phyloP scores from a whole-genome alignment of 2,329 filamentous ascomycete genomes.

The Purpureocillium takamizusanense region DNA sequence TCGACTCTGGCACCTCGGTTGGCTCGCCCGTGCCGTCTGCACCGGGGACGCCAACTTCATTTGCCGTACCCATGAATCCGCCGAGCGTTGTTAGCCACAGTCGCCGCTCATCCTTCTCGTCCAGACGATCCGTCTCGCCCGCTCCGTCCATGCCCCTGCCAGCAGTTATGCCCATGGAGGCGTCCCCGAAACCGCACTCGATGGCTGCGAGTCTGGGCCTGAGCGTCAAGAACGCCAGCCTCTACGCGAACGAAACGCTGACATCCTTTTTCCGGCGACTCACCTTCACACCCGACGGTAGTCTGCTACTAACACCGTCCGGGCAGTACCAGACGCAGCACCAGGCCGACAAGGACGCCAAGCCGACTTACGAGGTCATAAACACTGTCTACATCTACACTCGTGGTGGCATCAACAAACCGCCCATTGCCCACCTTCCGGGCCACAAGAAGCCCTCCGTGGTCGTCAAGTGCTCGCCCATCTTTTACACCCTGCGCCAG shows the following conservation, averaged over 20 bases:
- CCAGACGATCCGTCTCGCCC: conserved; percentile 80
- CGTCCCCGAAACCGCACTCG: conserved; percentile 70
- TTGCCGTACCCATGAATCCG: conserved; percentile 91
- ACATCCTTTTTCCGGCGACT: conserved; percentile 94
- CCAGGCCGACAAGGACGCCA: conserved; percentile 54
- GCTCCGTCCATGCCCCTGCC: conserved; percentile 89
- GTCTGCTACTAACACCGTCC: conserved; percentile 84
- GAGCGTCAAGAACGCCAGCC: conserved; percentile 72
- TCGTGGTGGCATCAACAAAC: conserved; percentile 89
- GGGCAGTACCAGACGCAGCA: conserved; percentile 87
- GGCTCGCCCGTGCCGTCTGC: conserved; percentile 85
- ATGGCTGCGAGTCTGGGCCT: conserved; percentile 42
- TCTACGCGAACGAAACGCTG: conserved; percentile 94
- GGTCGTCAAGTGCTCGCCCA: conserved; percentile 85
- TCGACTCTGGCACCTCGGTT: conserved; percentile 43
- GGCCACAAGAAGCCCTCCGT: conserved; percentile 98
- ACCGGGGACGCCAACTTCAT: conserved; percentile 84
- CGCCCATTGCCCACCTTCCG: conserved; percentile 86
- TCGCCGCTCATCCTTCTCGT: conserved; percentile 87
- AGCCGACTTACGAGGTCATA: conserved; percentile 73
- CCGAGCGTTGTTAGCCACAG: conserved; percentile 83
- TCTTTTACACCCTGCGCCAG: conserved; percentile 75
- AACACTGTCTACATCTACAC: conserved; percentile 99
- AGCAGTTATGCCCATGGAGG: conserved; percentile 87
- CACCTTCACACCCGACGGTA: conserved; percentile 92